phyloP scores from a whole-genome alignment of 1,284 basidiomycete species.

The Peniophora sp. region DNA sequence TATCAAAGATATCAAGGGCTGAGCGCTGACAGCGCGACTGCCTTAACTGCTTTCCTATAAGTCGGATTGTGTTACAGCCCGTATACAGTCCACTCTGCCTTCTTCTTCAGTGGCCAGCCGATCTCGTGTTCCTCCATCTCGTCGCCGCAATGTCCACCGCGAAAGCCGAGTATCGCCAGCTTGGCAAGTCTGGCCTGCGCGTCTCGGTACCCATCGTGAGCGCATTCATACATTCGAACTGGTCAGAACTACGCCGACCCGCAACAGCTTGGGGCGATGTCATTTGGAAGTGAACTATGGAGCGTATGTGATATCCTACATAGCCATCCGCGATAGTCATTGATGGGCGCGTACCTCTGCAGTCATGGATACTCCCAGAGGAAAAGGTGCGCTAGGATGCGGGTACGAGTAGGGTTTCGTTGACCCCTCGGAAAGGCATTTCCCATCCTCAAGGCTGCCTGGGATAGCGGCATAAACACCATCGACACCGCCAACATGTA shows the following conservation, averaged over 20 bases:
- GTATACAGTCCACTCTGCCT: no score
- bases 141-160: no score
- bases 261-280: conserved; percentile 38
- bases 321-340: background rate
- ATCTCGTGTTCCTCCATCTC: no score
- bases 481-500: conserved; percentile 54
- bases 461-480: conserved; percentile 36
- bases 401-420: background rate
- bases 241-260: background rate
- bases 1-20: no score
- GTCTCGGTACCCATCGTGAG: conserved; percentile 41
- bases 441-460: conserved; percentile 36
- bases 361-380: conserved; percentile 38
- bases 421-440: conserved; percentile 14
- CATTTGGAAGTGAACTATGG: conserved; percentile 34
- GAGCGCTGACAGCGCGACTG: no score
- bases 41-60: no score
- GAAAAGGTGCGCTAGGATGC: conserved; percentile 18
- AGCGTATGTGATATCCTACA: conserved; percentile 12
- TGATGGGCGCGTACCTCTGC: background rate
- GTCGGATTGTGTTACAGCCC: no score
- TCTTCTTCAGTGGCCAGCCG: no score
- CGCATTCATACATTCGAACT: background rate
- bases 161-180: conserved; percentile 34
- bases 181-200: conserved; percentile 40